A percentile compares a stretch with the other conserved stretches of the same genome.
These are phyloP conservation scores for Pleurotus tuoliensis DNA, from an alignment of 768 basidiomycete genomes.

Conservation along the genomic window DNA sequence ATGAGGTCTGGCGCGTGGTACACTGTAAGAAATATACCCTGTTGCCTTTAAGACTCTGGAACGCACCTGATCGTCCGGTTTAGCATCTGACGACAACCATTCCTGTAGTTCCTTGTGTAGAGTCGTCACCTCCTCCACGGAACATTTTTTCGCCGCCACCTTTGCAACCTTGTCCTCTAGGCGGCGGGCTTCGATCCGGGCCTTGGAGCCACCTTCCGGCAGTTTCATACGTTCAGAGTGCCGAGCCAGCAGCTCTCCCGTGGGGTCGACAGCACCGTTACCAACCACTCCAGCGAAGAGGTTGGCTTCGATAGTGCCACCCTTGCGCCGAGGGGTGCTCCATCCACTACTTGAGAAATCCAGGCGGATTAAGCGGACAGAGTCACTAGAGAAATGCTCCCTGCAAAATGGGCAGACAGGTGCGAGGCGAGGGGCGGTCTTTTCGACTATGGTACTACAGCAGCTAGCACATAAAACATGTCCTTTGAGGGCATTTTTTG, in stretches of 20 bases:
- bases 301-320: conserved; percentile 45
- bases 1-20: conserved; percentile 43
- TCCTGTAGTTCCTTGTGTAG: conserved; percentile 77
- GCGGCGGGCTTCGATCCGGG: conserved; percentile 54
- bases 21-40: conserved; percentile 4
- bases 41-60: conserved; percentile 10
- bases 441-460: conserved; percentile 78
- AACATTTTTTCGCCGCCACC: conserved; percentile 82
- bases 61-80: conserved; percentile 62
- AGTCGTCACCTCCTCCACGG: conserved; percentile 77
- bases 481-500: conserved; percentile 36
- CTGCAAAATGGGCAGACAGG: conserved; percentile 86
- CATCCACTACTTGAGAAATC: conserved; percentile 70
- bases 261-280: conserved; percentile 23
- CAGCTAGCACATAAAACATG: conserved; percentile 78
- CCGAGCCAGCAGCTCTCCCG: conserved; percentile 37
- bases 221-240: conserved; percentile 46
- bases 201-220: conserved; percentile 37
- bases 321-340: conserved; percentile 55
- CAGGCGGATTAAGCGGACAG: conserved; percentile 73
- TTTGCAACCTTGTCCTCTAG: conserved; percentile 77
- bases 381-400: conserved; percentile 63
- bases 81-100: conserved; percentile 63
- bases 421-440: conserved; percentile 64
- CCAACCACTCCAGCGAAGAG: conserved; percentile 23